Evolutionary conservation across 495 filamentous ascomycete genomes (phyloP), one percentile per base, ranked within the genome.

Genomic region (Aspergillus baeticus): DNA sequence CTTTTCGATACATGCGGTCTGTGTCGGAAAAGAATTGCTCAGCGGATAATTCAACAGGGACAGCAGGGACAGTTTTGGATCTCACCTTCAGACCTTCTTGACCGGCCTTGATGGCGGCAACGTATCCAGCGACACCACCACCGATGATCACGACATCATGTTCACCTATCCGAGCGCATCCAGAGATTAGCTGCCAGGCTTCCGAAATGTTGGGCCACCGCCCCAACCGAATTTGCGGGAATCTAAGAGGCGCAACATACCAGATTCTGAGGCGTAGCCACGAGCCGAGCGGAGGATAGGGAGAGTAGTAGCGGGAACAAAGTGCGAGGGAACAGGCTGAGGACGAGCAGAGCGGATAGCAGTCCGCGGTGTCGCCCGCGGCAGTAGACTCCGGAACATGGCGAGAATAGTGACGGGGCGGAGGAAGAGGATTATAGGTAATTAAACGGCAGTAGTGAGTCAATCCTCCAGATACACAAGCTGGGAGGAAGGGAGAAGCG

Each of bases 1-100:
- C 82, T 98, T 98, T 80, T 98, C 94, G 80, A 98, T 94, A 78
- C 94, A 98, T 44, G 89, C 86, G 57, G 96, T 92, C 93, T 97
- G 67, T 48, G 22, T 38, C 33, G 39, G 23, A 50, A 35, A 35
- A 43, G 44, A 33, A 57, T 61, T 23, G 34, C 37, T 59, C 42
- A 58, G 36, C 21, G 51, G 48, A 45, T 37, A 39, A 42, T 46
- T 46, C 36, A 57, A 51, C 38, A 38, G 23, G 46, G 54, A 44
- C 43, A 15, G 53, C 55, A 44, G 33, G 7, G 55, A 33, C 1
- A 42, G 29, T 10, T 31, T 20, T 26, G 21, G 35, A 44, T 54
- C 78, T 60, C 74, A 95, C 93, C 87, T 98, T 98, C 70, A 98
- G 78, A 65, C 94, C 95, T 72, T 94, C 91, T 72, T 98, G 94